Conservation (phyloP, 305 asterid genomes). For the Withania somnifera region DNA sequence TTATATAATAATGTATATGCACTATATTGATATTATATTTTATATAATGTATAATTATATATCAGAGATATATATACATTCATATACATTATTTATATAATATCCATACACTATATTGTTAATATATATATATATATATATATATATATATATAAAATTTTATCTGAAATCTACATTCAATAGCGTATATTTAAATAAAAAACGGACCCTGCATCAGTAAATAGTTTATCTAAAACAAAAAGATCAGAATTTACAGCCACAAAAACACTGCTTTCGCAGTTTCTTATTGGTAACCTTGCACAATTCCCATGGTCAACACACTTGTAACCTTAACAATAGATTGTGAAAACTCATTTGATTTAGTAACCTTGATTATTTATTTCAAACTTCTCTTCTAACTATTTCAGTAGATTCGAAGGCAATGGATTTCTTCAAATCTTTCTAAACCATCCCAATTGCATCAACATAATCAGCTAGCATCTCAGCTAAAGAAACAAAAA, state of each 20-base stretch:
- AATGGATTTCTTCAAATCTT: constrained; percentile 45
- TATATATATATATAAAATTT: too few species aligned
- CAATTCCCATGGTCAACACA: constrained; percentile 44
- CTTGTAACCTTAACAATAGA: constrained; percentile 30
- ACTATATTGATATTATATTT: too few species aligned
- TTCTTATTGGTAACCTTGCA: constrained; percentile 29
- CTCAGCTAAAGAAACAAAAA: constrained; percentile 40
- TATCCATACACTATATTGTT: too few species aligned
- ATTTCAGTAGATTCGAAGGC: constrained; percentile 51
- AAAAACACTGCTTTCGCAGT: not conserved
- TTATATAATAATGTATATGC: too few species aligned
- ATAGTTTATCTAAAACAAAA: constrained; percentile 36
- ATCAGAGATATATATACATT: too few species aligned
- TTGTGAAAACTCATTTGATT: constrained; percentile 41
- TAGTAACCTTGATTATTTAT: constrained; percentile 53
- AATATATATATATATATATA: too few species aligned
- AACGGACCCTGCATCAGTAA: constrained; percentile 55
- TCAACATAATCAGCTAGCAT: constrained; percentile 62
- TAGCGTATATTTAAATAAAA: too few species aligned
- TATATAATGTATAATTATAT: too few species aligned
- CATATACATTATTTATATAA: too few species aligned
- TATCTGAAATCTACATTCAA: too few species aligned
- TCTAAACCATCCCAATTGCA: constrained; percentile 47
- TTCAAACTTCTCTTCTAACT: constrained; percentile 57
- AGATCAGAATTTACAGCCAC: constrained; percentile 4